phyloP scores from a whole-genome alignment of 179 eudicot genomes.

The Carnegiea gigantea region DNA sequence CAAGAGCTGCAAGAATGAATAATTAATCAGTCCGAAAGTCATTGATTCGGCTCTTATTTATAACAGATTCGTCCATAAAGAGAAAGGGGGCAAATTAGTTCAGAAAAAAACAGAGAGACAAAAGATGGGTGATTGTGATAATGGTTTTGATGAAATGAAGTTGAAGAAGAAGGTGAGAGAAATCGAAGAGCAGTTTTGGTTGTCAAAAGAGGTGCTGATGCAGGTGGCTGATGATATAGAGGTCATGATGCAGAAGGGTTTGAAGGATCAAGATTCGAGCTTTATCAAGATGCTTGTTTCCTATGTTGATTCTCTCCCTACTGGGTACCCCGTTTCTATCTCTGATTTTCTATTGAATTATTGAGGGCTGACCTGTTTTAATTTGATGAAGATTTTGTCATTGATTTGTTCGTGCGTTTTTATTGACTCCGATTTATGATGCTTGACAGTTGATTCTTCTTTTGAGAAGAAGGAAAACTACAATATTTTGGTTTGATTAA shows the following conservation, averaged over 20 bases:
- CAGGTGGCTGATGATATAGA: conserved; percentile 31
- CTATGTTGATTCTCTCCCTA: conserved; percentile 44
- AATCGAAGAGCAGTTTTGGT: conserved; percentile 28
- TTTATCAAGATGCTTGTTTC: conserved; percentile 41
- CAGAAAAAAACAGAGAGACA: neutral
- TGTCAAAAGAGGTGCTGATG: conserved; percentile 26
- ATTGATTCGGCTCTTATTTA: neutral
- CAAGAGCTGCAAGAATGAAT: neutral
- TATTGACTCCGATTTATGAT: no score
- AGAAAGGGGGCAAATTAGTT: neutral
- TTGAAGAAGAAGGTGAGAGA: conserved; percentile 22
- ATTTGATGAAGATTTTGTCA: no score
- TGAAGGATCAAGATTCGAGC: conserved; percentile 27
- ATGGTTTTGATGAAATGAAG: neutral
- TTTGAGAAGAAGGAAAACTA: neutral
- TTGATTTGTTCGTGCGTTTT: no score
- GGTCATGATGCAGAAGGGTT: conserved; percentile 31
- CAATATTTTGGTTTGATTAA: neutral
- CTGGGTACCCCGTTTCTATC: conserved; percentile 35
- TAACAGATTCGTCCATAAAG: neutral
- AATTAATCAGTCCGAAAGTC: neutral
- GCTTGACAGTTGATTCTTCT: no score
- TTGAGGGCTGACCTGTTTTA: no score
- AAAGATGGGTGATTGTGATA: conserved; percentile 24
- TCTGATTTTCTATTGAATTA: no score